Percentiles rank a stretch among this genome's conserved stretches.
These are phyloP conservation scores for Rhizopus delemar DNA, from an alignment of 371 early-diverging fungal genomes.

Conservation along the genomic window DNA sequence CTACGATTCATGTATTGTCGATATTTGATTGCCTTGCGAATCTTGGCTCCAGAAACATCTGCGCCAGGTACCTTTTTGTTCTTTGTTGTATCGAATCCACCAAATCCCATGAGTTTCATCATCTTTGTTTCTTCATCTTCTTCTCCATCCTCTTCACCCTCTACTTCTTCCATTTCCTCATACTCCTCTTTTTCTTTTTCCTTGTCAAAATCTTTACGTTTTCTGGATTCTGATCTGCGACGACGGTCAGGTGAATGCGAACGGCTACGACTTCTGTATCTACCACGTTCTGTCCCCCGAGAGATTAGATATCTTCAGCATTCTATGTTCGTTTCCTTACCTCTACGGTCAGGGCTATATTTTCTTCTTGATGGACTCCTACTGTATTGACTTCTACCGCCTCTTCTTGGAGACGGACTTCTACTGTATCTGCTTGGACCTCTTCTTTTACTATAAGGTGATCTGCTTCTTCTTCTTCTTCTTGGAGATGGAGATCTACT, in stretches of 20 bases:
- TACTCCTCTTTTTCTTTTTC: slow-evolving; percentile 12
- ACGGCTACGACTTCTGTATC: slow-evolving; percentile 15
- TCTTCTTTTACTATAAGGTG: slow-evolving; percentile 3
- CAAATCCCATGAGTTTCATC: slow-evolving; percentile 82
- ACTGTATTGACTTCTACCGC: slow-evolving; percentile 7
- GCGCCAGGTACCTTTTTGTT: slow-evolving; percentile 70
- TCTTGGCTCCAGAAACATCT: slow-evolving; percentile 67
- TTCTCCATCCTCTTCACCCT: slow-evolving; percentile 33
- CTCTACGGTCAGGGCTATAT: slow-evolving; percentile 20
- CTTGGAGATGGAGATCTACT: slow-evolving; percentile 13
- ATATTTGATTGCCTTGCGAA: slow-evolving; percentile 79
- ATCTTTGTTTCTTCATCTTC: slow-evolving; percentile 50
- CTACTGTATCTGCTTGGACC: slow-evolving; percentile 10
- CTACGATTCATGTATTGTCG: slow-evolving; percentile 95
- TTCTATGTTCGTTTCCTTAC: neutral
- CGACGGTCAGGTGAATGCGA: slow-evolving; percentile 12
- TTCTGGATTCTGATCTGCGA: slow-evolving; percentile 4
- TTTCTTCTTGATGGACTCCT: slow-evolving; percentile 5
- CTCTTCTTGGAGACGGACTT: slow-evolving; percentile 11
- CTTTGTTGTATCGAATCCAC: slow-evolving; percentile 88
- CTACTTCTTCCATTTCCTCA: neutral
- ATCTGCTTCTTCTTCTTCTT: slow-evolving; percentile 15
- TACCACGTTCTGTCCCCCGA: slow-evolving; percentile 6
- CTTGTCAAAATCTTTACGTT: neutral
- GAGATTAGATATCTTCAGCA: no score